phyloP scores from a whole-genome alignment of 2,329 filamentous ascomycete genomes.

The Colletotrichum tabaci region DNA sequence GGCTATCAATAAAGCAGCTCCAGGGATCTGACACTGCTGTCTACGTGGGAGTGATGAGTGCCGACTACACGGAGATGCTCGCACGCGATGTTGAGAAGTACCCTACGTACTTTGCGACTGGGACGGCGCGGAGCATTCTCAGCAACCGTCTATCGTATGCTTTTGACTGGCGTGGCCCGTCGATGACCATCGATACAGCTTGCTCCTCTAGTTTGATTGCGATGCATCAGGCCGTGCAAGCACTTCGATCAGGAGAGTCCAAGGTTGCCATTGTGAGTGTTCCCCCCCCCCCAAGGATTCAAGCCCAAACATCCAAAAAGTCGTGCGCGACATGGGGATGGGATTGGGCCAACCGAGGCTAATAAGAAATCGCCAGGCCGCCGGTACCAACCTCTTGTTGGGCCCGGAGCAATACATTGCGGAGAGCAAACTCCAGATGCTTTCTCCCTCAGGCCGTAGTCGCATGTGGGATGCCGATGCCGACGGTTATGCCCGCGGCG shows the following conservation, averaged over 20 bases:
- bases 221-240: constrained; percentile 57
- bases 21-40: too few species aligned
- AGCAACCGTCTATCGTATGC: constrained; percentile 58
- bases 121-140: constrained; percentile 51
- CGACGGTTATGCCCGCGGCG: neutral
- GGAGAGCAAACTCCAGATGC: neutral
- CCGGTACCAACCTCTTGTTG: neutral
- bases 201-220: constrained; percentile 61
- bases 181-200: constrained; percentile 61
- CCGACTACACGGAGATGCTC: constrained; percentile 46
- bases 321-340: too few species aligned
- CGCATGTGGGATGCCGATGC: neutral
- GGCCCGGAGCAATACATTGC: neutral
- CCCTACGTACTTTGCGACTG: constrained; percentile 48
- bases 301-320: too few species aligned
- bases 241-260: constrained; percentile 45
- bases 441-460: neutral
- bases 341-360: too few species aligned
- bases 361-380: neutral
- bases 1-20: constrained; percentile 9
- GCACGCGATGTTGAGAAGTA: constrained; percentile 39
- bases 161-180: constrained; percentile 56
- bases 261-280: neutral
- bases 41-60: constrained; percentile 36
- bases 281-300: too few species aligned